Conservation (phyloP, 305 asterid species). For the Withania somnifera region DNA sequence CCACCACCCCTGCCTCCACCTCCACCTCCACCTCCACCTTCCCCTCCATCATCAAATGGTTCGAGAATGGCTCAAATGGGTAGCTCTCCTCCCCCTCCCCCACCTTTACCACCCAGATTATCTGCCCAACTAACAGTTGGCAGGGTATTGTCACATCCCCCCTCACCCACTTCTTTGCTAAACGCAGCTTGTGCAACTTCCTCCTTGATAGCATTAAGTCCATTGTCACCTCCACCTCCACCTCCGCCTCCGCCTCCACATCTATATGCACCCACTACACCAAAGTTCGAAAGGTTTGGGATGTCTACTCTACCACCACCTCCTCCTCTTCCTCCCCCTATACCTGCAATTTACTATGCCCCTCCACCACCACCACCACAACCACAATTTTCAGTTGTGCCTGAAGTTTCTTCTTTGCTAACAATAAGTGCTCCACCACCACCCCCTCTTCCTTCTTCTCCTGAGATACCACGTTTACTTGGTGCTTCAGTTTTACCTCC, state of each 20-base stretch:
- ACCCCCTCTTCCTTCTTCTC: background rate
- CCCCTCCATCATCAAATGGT: background rate
- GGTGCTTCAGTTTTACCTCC: background rate
- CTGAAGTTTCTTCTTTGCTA: background rate
- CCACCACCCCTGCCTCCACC: conserved; percentile 1
- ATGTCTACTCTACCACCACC: background rate
- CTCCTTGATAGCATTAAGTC: background rate
- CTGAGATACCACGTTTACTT: background rate
- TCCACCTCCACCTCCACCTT: background rate
- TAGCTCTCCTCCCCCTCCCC: conserved; percentile 10
- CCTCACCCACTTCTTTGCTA: conserved; percentile 12
- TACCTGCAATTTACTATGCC: background rate
- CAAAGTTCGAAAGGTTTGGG: background rate
- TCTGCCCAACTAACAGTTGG: background rate
- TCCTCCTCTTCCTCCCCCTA: conserved; percentile 2
- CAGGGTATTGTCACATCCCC: conserved; percentile 11
- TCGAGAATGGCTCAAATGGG: background rate
- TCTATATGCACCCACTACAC: background rate
- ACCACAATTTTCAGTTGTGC: background rate
- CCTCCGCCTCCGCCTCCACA: conserved; percentile 8
- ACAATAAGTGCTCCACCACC: background rate
- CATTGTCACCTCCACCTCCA: background rate
- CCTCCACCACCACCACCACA: background rate
- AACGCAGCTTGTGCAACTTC: background rate
- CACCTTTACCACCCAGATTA: background rate